A percentile compares a stretch with the other conserved stretches of the same genome.
phyloP scores from a whole-genome alignment of 75 land plant genomes.

The Chamaecyparis obtusa region DNA sequence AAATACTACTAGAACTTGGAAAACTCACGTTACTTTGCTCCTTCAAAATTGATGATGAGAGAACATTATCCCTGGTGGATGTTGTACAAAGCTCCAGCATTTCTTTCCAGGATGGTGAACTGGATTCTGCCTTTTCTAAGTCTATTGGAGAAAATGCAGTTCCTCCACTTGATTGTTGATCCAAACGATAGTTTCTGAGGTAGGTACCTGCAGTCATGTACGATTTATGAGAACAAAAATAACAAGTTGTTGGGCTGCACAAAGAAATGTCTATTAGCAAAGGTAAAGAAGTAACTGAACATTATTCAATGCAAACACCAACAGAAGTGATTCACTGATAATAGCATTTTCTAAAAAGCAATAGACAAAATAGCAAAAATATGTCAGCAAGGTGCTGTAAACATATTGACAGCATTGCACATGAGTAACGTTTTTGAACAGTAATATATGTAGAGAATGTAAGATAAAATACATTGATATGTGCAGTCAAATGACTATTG shows the following conservation, averaged over 20 bases:
- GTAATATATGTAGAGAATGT: not conserved
- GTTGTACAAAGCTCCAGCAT: constrained; percentile 20
- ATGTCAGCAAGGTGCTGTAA: not conserved
- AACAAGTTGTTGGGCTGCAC: not conserved
- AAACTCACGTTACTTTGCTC: not conserved
- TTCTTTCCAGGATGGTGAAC: constrained; percentile 29
- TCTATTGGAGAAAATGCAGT: not conserved
- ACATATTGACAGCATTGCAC: not conserved
- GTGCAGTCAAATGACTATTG: no score
- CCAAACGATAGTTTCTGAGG: not conserved
- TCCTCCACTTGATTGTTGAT: not conserved
- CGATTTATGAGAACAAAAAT: not conserved
- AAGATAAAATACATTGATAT: not conserved
- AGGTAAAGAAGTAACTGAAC: not conserved
- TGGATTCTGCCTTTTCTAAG: constrained; percentile 5
- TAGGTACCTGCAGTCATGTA: not conserved
- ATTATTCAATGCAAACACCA: not conserved
- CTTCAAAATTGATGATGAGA: not conserved
- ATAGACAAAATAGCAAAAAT: not conserved
- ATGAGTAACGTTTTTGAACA: not conserved
- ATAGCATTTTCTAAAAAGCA: not conserved
- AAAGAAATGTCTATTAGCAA: not conserved
- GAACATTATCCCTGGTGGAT: constrained; percentile 6
- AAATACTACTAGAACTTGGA: not conserved
- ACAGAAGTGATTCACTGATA: not conserved